Evolutionary conservation across 306 rosid species (phyloP).

Genomic region (Dryas alaskensis): DNA sequence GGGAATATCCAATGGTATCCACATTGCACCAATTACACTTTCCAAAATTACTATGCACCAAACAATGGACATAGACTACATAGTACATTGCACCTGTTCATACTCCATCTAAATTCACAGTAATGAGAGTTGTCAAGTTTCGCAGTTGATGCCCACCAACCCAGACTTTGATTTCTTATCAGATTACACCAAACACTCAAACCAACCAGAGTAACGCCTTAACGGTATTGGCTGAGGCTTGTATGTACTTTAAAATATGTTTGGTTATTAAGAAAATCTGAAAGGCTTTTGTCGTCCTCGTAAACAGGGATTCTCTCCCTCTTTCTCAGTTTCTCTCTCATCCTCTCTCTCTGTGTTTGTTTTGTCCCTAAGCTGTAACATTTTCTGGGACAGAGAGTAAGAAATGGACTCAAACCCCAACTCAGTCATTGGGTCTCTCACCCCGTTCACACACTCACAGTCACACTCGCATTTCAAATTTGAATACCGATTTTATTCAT

Average conservation of each 20-base stretch:
- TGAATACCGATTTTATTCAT: conserved; percentile 32
- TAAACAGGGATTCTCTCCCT: conserved; percentile 29
- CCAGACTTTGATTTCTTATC: conserved; percentile 5
- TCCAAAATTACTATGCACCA: conserved; percentile 2
- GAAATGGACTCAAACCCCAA: conserved; percentile 43
- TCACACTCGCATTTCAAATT: conserved; percentile 39
- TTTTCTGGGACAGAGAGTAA: conserved; percentile 38
- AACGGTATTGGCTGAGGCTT: conserved; percentile 27
- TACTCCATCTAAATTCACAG: neutral
- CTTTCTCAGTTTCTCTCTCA: conserved; percentile 14
- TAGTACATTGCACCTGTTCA: neutral
- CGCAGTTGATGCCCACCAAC: conserved; percentile 7
- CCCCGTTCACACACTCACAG: conserved; percentile 3
- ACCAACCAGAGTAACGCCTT: conserved; percentile 13
- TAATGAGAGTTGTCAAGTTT: conserved; percentile 9
- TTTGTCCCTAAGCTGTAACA: conserved; percentile 52
- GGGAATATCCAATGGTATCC: conserved; percentile 34
- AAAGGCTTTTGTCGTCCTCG: conserved; percentile 46
- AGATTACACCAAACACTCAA: conserved; percentile 6
- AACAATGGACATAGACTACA: too few relatives aligned
- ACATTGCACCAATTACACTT: neutral
- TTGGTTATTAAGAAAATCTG: conserved; percentile 27
- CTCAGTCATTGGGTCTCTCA: conserved; percentile 36
- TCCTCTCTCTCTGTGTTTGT: conserved; percentile 25
- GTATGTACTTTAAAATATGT: conserved; percentile 3